A percentile compares a stretch with the other conserved stretches of the same genome.
These are phyloP conservation scores for Pontederia paniculata DNA, from an alignment of 176 grass and related monocot species.

Conservation along the genomic window DNA sequence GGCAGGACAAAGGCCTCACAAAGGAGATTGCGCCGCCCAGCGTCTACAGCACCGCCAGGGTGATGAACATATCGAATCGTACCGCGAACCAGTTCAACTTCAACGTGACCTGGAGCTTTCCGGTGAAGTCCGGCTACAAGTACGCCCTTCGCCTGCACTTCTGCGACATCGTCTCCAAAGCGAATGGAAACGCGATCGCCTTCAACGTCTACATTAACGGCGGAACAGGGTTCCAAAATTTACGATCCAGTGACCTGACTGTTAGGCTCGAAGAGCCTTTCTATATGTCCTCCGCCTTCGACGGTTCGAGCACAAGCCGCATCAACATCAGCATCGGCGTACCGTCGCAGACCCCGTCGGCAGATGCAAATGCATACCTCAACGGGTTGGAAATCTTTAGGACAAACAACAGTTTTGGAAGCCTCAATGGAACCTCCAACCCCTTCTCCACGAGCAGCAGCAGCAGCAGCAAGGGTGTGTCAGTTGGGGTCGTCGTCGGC, in stretches of 20 bases:
- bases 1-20: not conserved
- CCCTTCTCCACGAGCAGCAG: not conserved
- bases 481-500: not conserved
- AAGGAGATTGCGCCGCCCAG: not conserved
- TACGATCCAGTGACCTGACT: not conserved
- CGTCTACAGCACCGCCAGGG: not conserved
- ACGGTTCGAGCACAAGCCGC: not conserved
- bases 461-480: not conserved
- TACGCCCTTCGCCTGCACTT: not conserved
- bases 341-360: not conserved
- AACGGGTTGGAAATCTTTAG: conserved; percentile 6
- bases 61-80: not conserved
- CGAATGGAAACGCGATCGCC: not conserved
- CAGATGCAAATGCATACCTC: not conserved
- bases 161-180: not conserved
- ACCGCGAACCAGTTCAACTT: not conserved
- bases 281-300: not conserved
- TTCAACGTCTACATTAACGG: not conserved
- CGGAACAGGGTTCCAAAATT: not conserved
- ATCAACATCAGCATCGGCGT: not conserved
- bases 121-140: not conserved
- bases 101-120: conserved; percentile 6
- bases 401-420: not conserved
- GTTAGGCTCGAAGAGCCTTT: not conserved
- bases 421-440: not conserved